These are phyloP conservation scores for Tinospora cordifolia DNA, from an alignment of 164 flowering plant species.

Conservation along the genomic window DNA sequence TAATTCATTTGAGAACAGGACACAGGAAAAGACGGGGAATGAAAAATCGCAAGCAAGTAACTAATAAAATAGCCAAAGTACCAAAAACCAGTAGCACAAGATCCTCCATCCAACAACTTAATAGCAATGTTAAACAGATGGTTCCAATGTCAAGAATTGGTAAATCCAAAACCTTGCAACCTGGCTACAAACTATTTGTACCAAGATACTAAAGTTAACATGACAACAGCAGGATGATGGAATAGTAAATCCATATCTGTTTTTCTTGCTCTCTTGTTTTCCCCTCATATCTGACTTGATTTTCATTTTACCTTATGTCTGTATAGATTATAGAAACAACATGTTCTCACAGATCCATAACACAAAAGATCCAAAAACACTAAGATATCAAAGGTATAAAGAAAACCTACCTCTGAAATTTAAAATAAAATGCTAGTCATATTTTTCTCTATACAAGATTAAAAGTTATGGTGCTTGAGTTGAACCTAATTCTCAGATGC, in stretches of 20 bases:
- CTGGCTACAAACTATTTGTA: background rate
- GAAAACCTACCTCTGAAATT: background rate
- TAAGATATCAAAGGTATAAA: too few relatives aligned
- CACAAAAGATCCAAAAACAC: too few relatives aligned
- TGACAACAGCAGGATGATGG: background rate
- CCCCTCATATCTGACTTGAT: background rate
- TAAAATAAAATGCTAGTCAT: background rate
- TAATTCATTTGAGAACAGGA: background rate
- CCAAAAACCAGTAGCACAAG: background rate
- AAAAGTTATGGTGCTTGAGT: background rate
- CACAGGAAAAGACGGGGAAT: background rate
- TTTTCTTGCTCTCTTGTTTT: background rate
- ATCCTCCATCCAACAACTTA: background rate
- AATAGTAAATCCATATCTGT: background rate
- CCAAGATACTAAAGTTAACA: background rate
- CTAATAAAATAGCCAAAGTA: background rate
- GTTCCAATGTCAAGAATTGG: background rate
- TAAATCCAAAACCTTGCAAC: background rate
- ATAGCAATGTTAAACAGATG: background rate
- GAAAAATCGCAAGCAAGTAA: background rate
- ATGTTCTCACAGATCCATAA: background rate
- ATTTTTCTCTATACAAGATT: background rate
- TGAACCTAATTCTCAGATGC: background rate
- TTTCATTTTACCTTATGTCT: background rate
- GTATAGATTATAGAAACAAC: background rate